These are phyloP conservation scores for Lojkania enalia DNA, from an alignment of 2,329 filamentous ascomycete genomes.

Conservation along the genomic window DNA sequence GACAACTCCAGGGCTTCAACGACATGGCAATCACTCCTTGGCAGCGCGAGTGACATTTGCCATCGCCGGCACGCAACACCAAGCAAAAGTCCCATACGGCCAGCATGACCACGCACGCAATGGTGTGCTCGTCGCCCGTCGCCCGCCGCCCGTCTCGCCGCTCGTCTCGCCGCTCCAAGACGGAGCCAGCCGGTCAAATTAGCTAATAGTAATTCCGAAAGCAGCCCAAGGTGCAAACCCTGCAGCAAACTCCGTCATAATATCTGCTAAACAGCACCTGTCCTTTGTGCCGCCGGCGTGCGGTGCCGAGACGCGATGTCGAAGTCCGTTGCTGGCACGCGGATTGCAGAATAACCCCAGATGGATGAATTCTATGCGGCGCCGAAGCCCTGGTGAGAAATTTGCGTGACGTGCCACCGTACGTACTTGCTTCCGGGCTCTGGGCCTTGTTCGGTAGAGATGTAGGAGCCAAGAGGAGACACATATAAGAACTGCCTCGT, in stretches of 20 bases:
- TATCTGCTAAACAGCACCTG: constrained; percentile 26
- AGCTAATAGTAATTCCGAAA: constrained; percentile 27
- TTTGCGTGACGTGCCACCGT: too few relatives aligned
- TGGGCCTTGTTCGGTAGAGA: too few relatives aligned
- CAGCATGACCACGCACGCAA: not conserved
- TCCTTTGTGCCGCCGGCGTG: constrained; percentile 30
- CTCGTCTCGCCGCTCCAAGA: constrained; percentile 10
- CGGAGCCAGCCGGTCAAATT: constrained; percentile 15
- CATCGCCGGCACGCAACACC: constrained; percentile 8
- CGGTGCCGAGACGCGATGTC: constrained; percentile 25
- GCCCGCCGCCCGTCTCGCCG: constrained; percentile 4
- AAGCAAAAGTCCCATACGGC: not conserved
- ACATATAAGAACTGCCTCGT: constrained; percentile 16
- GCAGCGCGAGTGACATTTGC: constrained; percentile 5
- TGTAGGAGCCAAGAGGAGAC: constrained; percentile 4
- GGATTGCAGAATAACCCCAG: constrained; percentile 25
- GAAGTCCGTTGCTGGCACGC: constrained; percentile 25
- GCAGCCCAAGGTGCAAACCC: constrained; percentile 8
- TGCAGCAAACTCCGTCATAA: not conserved
- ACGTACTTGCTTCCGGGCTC: too few relatives aligned
- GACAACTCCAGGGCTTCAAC: not conserved
- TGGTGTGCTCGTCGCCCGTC: not conserved
- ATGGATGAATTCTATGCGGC: too few relatives aligned
- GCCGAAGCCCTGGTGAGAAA: too few relatives aligned
- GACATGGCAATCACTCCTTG: not conserved